Evolutionary conservation across 2,329 filamentous ascomycete species (phyloP), one percentile per base, ranked within the genome.

Genomic region (Talaromyces sp.): DNA sequence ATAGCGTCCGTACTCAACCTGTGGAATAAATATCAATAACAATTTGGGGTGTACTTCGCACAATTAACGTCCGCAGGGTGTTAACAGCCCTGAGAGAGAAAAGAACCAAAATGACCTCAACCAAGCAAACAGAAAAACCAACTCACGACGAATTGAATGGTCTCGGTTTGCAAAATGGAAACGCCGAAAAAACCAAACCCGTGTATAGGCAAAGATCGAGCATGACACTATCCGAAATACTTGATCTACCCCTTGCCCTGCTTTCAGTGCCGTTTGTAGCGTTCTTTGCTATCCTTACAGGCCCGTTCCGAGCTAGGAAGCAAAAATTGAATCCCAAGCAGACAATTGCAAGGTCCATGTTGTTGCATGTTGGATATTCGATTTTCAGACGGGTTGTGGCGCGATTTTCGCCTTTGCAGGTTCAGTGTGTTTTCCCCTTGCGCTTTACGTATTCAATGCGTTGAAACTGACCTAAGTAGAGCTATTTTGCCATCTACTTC

Each of bases 291-390:
- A 61, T 66, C 11, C 11, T 66, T 3, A 60, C 64, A 3, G 64
- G 64, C 1, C 64, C 64, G 4, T 60, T 66, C 56, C 64, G 64
- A n/a, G 60, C 52, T 11, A 27, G 64, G 16, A 66, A 66, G 37
- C 64, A 63, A n/a, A 59, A 22, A 60, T 24, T 24, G 13, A 66
- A 66, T 33, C 64, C 64, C 27, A 19, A 66, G 24, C 64, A 66
- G 37, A 31, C 41, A 1, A 41, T 66, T 60, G 75, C 75, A 22
- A 71, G 71, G 22, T 70, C 72, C 3, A 66, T 74, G 61, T 67
- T 73, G 50, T 66, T 78, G 52, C 75, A 78, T 67, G 66, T 77
- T 37, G 74, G 74, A 33, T 77, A 78, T 70, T 73, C 75, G 1
- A 65, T 74, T 8, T 70, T 76, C 43, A 73, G 75, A 62, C 74